Conservation (phyloP, 148 eudicot species). For the Nyssa sinensis region DNA sequence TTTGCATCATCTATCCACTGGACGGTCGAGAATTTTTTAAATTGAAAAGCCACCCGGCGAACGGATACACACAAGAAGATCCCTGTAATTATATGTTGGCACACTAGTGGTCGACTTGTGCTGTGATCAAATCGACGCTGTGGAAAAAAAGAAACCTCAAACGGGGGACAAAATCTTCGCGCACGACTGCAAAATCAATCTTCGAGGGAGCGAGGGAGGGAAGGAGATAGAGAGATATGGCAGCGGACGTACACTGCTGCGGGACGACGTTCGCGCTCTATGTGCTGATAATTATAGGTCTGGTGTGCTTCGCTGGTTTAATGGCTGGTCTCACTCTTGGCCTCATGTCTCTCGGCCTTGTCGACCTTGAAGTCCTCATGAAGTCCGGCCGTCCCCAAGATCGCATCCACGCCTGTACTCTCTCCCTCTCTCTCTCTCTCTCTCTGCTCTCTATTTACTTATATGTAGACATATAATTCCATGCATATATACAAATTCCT, state of each 20-base stretch:
- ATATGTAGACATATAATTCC: background rate
- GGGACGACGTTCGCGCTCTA: constrained; percentile 47
- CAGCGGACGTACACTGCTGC: constrained; percentile 52
- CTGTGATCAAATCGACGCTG: background rate
- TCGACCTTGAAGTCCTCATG: constrained; percentile 95
- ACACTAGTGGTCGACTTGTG: background rate
- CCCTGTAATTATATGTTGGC: no score
- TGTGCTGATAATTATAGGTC: constrained; percentile 39
- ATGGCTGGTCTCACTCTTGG: constrained; percentile 97
- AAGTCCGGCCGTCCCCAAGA: constrained; percentile 82
- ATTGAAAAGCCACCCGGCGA: no score
- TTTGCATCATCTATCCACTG: no score
- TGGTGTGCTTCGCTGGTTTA: constrained; percentile 77
- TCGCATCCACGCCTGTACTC: constrained; percentile 68
- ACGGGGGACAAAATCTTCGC: background rate
- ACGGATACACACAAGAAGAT: no score
- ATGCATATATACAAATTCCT: background rate
- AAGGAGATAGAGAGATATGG: constrained; percentile 33
- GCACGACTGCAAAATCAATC: no score
- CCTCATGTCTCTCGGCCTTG: constrained; percentile 89
- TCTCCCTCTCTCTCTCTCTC: constrained; percentile 2
- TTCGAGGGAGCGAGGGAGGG: background rate
- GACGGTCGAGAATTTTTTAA: no score
- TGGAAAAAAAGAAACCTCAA: no score
- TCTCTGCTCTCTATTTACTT: background rate